Conservation (phyloP, 2,329 filamentous ascomycete species). For the Penicillium sp. region DNA sequence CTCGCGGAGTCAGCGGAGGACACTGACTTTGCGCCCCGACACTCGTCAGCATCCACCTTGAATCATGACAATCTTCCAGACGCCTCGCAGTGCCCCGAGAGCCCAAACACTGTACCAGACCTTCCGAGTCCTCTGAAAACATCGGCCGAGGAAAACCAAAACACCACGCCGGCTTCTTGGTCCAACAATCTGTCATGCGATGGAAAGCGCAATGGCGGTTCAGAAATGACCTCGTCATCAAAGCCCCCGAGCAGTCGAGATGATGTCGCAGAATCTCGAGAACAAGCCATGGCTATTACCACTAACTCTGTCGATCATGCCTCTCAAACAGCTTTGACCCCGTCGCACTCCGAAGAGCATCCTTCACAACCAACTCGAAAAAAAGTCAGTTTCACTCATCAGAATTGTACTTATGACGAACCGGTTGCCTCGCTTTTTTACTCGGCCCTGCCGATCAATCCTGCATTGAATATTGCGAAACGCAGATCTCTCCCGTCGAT, state of each 20-base stretch:
- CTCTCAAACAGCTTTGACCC: background rate
- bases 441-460: constrained; percentile 14
- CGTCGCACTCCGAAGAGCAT: background rate
- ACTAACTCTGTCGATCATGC: background rate
- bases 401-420: constrained; percentile 2
- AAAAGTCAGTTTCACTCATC: background rate
- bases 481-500: constrained; percentile 5
- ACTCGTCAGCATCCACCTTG: constrained; percentile 18
- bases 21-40: constrained; percentile 12
- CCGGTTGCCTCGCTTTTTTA: constrained; percentile 6
- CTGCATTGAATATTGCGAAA: constrained; percentile 2
- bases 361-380: background rate
- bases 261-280: background rate
- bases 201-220: background rate
- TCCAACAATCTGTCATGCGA: background rate
- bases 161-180: constrained; percentile 3
- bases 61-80: constrained; percentile 13
- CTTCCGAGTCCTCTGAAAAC: background rate
- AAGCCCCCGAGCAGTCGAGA: constrained; percentile 4
- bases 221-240: background rate
- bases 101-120: background rate
- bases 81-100: constrained; percentile 5
- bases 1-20: constrained; percentile 16
- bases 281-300: background rate
- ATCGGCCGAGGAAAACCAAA: background rate